Conservation (phyloP, 2,329 filamentous ascomycete species). For the Hymenoscyphus fructigenus region DNA sequence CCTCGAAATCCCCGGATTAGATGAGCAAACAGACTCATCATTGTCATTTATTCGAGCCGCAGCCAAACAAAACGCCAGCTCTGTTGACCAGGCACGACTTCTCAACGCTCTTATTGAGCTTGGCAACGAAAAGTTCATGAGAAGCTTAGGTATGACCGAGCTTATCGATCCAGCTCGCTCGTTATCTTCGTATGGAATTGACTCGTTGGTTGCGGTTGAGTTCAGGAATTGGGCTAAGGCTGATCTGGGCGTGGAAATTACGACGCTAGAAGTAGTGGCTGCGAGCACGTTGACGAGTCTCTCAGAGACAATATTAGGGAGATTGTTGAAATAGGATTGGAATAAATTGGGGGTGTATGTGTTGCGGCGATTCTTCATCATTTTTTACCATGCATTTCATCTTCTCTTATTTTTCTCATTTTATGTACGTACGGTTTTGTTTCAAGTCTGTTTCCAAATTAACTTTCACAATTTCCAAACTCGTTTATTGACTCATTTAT, state of each 20-base stretch:
- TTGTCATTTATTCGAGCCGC: not conserved
- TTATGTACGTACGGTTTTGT: too few relatives aligned
- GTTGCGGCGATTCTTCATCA: too few relatives aligned
- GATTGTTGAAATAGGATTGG: too few relatives aligned
- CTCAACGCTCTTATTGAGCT: constrained; percentile 3
- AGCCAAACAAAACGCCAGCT: not conserved
- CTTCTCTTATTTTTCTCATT: too few relatives aligned
- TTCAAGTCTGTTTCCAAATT: too few relatives aligned
- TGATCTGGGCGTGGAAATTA: not conserved
- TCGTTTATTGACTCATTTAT: too few relatives aligned
- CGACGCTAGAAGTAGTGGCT: constrained; percentile 3
- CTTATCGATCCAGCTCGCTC: constrained; percentile 22
- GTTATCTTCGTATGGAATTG: constrained; percentile 45
- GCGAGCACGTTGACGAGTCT: not conserved
- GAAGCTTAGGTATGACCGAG: constrained; percentile 5
- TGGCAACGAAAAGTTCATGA: constrained; percentile 8
- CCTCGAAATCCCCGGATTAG: not conserved
- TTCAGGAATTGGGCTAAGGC: constrained; percentile 47
- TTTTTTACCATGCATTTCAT: too few relatives aligned
- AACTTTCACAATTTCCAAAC: too few relatives aligned
- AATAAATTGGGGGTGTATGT: too few relatives aligned
- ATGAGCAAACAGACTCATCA: not conserved
- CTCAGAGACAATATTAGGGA: too few relatives aligned
- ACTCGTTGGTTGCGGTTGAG: constrained; percentile 51
- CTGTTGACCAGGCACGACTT: not conserved